Evolutionary conservation across 1,284 basidiomycete genomes (phyloP).

Genomic region (Ustanciosporium gigantosporum): DNA sequence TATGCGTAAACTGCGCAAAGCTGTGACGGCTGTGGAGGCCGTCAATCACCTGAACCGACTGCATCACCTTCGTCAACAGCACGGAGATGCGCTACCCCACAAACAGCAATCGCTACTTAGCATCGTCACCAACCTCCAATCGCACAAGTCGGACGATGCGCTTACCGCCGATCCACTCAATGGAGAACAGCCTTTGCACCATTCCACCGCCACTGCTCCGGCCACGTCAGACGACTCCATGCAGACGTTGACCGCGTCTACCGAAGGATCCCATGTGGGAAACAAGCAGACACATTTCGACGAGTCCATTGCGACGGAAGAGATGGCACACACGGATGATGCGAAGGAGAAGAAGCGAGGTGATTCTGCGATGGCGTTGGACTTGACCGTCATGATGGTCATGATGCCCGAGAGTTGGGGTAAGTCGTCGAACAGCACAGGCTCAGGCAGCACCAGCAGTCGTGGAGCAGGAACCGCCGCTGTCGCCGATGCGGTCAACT

Average conservation of each 20-base stretch:
- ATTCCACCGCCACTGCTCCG: background rate
- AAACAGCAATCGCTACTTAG: slow-evolving; percentile 37
- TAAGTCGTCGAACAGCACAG: slow-evolving; percentile 1
- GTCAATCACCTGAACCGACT: slow-evolving; percentile 50
- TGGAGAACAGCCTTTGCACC: slow-evolving; percentile 9
- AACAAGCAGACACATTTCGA: background rate
- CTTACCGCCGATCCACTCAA: too few species aligned
- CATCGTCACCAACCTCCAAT: slow-evolving; percentile 35
- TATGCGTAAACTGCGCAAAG: slow-evolving; percentile 48
- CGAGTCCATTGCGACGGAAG: background rate
- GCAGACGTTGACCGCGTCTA: too few species aligned
- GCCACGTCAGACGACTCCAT: slow-evolving; percentile 1
- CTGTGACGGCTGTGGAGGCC: slow-evolving; percentile 54
- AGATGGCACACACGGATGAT: slow-evolving; percentile 1
- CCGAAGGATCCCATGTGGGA: background rate
- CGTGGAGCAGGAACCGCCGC: slow-evolving; percentile 27
- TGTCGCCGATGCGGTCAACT: slow-evolving; percentile 40
- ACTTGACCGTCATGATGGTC: slow-evolving; percentile 50
- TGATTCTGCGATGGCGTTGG: slow-evolving; percentile 49
- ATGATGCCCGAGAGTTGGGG: slow-evolving; percentile 39
- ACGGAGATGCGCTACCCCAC: slow-evolving; percentile 36
- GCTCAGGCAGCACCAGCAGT: background rate
- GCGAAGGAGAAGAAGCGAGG: slow-evolving; percentile 4
- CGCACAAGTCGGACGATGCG: slow-evolving; percentile 24
- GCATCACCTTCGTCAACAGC: slow-evolving; percentile 46